phyloP scores from a whole-genome alignment of 192 early-diverging fungal genomes.

The Coemansia sp. region DNA sequence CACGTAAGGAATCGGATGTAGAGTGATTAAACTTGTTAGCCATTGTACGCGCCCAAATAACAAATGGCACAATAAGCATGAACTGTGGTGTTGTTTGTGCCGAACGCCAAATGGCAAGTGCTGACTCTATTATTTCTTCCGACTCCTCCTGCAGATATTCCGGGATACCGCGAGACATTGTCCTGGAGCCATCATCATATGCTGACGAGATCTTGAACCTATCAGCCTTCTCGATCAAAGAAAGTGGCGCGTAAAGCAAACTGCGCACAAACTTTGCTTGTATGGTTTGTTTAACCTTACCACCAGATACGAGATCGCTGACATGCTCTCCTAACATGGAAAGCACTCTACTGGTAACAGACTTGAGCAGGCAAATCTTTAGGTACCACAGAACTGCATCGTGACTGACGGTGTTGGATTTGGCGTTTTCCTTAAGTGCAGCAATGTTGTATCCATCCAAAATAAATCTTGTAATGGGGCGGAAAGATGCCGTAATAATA shows the following conservation, averaged over 20 bases:
- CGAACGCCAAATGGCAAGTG: background rate
- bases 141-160: background rate
- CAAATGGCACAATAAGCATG: conserved; percentile 13
- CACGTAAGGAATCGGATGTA: background rate
- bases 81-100: conserved; percentile 15
- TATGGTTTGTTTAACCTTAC: background rate
- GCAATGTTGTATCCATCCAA: conserved; percentile 28
- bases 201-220: conserved; percentile 2
- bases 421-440: conserved; percentile 8
- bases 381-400: conserved; percentile 8
- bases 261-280: background rate
- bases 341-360: background rate
- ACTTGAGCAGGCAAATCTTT: background rate
- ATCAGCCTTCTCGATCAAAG: conserved; percentile 7
- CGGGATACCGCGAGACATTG: background rate
- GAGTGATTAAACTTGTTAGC: background rate
- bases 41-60: conserved; percentile 2
- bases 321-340: background rate
- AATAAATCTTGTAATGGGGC: conserved; percentile 16
- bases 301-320: background rate
- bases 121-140: background rate
- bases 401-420: background rate
- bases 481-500: background rate
- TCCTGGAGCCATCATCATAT: background rate
- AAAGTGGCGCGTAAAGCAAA: conserved; percentile 2